These are phyloP conservation scores for Sextonia rubra DNA, from an alignment of 164 flowering plant genomes.

Conservation along the genomic window DNA sequence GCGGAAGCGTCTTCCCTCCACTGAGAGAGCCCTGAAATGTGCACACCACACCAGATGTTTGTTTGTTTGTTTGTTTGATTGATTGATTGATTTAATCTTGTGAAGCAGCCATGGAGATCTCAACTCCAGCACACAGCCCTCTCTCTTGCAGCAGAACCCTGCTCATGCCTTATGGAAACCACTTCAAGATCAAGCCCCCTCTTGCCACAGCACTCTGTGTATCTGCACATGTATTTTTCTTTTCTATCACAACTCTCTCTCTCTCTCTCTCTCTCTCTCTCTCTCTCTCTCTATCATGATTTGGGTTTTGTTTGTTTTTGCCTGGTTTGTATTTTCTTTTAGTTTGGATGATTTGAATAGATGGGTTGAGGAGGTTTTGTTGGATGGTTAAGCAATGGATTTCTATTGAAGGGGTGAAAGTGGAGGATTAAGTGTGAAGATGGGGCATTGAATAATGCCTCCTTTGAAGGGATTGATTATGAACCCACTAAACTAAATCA, in stretches of 20 bases:
- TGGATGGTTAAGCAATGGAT: background rate
- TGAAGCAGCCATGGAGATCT: conserved; percentile 36
- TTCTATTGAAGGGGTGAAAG: background rate
- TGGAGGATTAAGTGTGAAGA: background rate
- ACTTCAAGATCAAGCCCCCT: conserved; percentile 39
- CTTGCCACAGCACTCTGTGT: conserved; percentile 28
- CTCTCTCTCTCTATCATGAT: background rate
- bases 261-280: background rate
- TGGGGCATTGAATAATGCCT: too few relatives aligned
- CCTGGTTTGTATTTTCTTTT: background rate
- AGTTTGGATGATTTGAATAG: background rate
- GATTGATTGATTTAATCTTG: too few relatives aligned
- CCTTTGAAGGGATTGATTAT: too few relatives aligned
- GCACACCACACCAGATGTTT: too few relatives aligned
- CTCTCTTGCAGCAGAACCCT: conserved; percentile 23
- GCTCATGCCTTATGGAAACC: conserved; percentile 13
- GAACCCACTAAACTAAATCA: too few relatives aligned
- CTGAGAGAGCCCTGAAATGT: too few relatives aligned
- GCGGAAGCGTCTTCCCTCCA: too few relatives aligned
- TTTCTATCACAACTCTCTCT: background rate
- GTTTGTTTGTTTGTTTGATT: too few relatives aligned
- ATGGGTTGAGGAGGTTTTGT: background rate
- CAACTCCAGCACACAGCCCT: conserved; percentile 36
- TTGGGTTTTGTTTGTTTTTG: too few relatives aligned
- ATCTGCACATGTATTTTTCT: conserved; percentile 30